These are phyloP conservation scores for Brettanomyces custersianus DNA, from an alignment of 805 yeast genomes.

Conservation along the genomic window DNA sequence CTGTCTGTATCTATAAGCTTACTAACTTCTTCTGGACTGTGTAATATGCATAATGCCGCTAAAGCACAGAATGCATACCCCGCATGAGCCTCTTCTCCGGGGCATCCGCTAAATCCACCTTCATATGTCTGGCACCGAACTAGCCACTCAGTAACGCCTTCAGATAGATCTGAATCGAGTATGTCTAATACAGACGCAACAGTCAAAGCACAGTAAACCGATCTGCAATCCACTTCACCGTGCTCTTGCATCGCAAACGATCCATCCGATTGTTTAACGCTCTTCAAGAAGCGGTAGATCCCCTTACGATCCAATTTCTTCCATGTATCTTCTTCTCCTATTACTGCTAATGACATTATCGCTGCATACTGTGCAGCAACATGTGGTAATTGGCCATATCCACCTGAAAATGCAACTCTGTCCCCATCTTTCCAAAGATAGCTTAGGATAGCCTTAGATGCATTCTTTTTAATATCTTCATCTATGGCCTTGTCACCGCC, in stretches of 20 bases:
- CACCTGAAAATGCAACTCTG: constrained; percentile 70
- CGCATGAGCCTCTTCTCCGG: constrained; percentile 89
- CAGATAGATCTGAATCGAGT: constrained; percentile 47
- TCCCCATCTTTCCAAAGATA: constrained; percentile 2
- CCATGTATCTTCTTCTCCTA: constrained; percentile 35
- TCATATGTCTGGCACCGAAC: constrained; percentile 76
- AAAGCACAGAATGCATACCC: constrained; percentile 92
- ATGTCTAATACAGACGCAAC: constrained; percentile 60
- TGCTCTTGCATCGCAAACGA: constrained; percentile 64
- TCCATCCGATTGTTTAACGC: constrained; percentile 60
- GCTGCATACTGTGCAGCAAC: constrained; percentile 81
- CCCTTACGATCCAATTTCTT: constrained; percentile 32
- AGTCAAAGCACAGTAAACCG: constrained; percentile 79
- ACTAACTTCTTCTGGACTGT: constrained; percentile 28
- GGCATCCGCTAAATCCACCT: constrained; percentile 89
- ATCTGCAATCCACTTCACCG: constrained; percentile 83
- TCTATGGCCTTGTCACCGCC: constrained; percentile 22
- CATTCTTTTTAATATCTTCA: constrained; percentile 6
- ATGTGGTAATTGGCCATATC: constrained; percentile 73
- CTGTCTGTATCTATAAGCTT: constrained; percentile 31
- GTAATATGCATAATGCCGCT: constrained; percentile 46
- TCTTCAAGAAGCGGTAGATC: constrained; percentile 56
- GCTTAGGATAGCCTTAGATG: background rate
- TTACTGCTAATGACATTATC: constrained; percentile 47
- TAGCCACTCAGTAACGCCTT: constrained; percentile 52